phyloP scores from a whole-genome alignment of 2,329 filamentous ascomycete species.

The Talaromyces sp. region DNA sequence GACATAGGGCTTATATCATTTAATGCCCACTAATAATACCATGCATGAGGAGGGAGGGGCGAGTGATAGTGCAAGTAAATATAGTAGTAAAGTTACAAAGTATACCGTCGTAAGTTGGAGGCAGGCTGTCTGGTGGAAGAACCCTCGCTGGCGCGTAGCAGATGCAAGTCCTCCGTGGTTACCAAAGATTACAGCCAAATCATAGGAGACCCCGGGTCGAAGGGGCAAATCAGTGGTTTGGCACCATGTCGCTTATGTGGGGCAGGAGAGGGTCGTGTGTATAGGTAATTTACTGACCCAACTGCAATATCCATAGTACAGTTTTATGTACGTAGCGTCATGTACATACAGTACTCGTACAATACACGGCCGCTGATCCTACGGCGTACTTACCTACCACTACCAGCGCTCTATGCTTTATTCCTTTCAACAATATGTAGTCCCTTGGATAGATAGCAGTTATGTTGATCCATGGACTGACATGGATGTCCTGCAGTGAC shows the following conservation, averaged over 20 bases:
- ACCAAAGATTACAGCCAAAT: neutral
- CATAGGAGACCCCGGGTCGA: neutral
- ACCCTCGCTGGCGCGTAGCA: conserved; percentile 4
- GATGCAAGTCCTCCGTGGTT: neutral
- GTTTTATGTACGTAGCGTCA: no score
- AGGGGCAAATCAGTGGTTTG: neutral
- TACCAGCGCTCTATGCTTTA: neutral
- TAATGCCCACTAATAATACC: neutral
- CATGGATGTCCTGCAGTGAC: neutral
- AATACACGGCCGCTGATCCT: no score
- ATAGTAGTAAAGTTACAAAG: no score
- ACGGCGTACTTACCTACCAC: neutral
- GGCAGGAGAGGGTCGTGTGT: conserved; percentile 6
- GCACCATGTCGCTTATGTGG: conserved; percentile 3
- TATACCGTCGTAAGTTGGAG: neutral
- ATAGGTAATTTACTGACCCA: neutral
- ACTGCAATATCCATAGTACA: no score
- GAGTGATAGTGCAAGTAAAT: neutral
- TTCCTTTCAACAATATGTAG: neutral
- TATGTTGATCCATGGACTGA: neutral
- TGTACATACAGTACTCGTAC: no score
- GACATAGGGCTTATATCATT: conserved; percentile 10
- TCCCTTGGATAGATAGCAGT: neutral
- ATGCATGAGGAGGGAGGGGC: neutral
- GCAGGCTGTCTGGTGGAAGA: neutral